These are phyloP conservation scores for Fomes fomentarius DNA, from an alignment of 1,284 basidiomycete genomes.

Conservation along the genomic window DNA sequence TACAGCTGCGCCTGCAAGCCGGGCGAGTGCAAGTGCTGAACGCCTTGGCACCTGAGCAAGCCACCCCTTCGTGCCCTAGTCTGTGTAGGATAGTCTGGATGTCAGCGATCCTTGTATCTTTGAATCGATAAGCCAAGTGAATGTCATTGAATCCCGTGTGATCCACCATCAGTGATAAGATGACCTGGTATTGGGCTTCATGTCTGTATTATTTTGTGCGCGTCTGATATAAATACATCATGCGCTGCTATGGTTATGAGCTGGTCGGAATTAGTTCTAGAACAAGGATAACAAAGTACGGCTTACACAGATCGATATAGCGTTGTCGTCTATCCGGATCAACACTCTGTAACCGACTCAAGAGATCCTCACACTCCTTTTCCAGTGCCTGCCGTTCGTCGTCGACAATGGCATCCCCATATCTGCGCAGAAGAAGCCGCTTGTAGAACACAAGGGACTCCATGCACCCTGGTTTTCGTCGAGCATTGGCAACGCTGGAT, in stretches of 20 bases:
- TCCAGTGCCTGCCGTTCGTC: slow-evolving; percentile 43
- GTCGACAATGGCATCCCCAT: slow-evolving; percentile 27
- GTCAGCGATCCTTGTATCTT: neutral
- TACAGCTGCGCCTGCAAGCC: slow-evolving; percentile 59
- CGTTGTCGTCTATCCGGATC: slow-evolving; percentile 63
- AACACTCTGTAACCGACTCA: slow-evolving; percentile 54
- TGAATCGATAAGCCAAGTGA: slow-evolving; percentile 2
- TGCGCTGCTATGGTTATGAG: neutral
- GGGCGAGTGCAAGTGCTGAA: slow-evolving; percentile 65
- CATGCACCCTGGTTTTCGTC: slow-evolving; percentile 75
- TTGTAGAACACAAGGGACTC: slow-evolving; percentile 89
- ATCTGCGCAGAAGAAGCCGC: slow-evolving; percentile 54
- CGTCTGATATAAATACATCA: neutral
- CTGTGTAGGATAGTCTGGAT: slow-evolving; percentile 20
- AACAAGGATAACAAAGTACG: neutral
- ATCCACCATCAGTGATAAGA: neutral
- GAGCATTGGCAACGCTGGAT: neutral
- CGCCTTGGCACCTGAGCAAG: too few relatives aligned
- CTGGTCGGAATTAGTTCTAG: neutral
- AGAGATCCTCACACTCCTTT: slow-evolving; percentile 53
- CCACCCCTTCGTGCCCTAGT: too few relatives aligned
- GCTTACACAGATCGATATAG: slow-evolving; percentile 66
- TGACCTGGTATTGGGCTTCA: neutral
- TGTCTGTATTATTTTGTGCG: neutral
- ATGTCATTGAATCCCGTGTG: too few relatives aligned